Evolutionary conservation across 2,329 filamentous ascomycete genomes (phyloP), one percentile per base, ranked within the genome.

Genomic region (Sporothrix brunneoviolacea): DNA sequence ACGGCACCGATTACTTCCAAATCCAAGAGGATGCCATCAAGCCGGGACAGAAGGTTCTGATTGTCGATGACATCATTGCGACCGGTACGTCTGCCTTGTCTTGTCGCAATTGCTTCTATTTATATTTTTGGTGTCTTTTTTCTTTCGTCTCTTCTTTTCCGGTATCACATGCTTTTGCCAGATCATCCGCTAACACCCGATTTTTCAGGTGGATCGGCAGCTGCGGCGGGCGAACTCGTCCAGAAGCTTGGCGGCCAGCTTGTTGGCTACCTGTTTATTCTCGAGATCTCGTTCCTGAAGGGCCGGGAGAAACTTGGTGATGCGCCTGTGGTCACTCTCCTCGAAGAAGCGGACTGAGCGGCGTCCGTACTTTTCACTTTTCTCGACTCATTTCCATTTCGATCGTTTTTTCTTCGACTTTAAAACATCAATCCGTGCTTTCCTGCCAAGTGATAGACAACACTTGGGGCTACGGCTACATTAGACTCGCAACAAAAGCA

Each of bases 21-120:
- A 94, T 98, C 75, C 93, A 98, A 75, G 74, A 79, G 59, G 90
- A 86, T 68, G 84, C 85, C 39, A 84, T 98, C 62, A 84, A 86
- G 71, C 77, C 81, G 46, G 91, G 91, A 32, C 88, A 95, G 73
- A 91, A 85, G 68, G 91, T 95, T 52, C 74, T 98, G 55, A 79
- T 98, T 58, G 90, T 98, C 28, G 93, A 98, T 69, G 93, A 98
- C 68, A 95, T 98, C 64, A 97, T 98, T 72, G 93, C 93, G 51
- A 98, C 93, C 58, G 91, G 91, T 95, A 76, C 68, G 84, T 71
- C 45, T 36, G 47, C 18, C 10, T 9, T 12, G 9, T 16, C 15
- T 43, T 27, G 30, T 19, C 13, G 12, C 3, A 13, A 22, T 19
- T 21, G n/a, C 22, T 15, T 6, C 4, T n/a, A 4, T 40, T 9